Evolutionary conservation across 441 rosid species (phyloP), one percentile per base, ranked within the genome.

Genomic region (Eutrema salsugineum): DNA sequence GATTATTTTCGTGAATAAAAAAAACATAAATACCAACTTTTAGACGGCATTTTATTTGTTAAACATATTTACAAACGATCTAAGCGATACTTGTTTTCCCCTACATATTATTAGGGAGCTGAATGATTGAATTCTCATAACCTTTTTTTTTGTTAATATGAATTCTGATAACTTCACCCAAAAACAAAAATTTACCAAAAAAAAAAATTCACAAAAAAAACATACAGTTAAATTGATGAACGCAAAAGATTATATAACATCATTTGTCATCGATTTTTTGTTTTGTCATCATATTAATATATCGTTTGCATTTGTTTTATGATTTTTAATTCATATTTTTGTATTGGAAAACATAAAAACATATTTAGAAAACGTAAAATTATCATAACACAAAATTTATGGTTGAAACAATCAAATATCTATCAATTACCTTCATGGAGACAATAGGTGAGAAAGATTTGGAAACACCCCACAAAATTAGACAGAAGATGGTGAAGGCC

Each of bases 381-480:
- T 27, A 5, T 30, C 36, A 33, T 2, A 33, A 33, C 10, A 11
- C 36, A 8, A 74, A 48, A 6, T 2, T 6, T 38, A 8, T 12
- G 46, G 51, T 19, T 0, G 12, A 30, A n/a, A 19, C 46, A 12
- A 36, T 32, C 6, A 55, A 28, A 1, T 9, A 1, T 17, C 49
- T 62, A 47, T 36, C 10, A 50, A 10, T 22, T 58, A 91, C 97
- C 98, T 88, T 79, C 28, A 93, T 83, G 39, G 71, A 8, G 75
- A 91, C 62, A 76, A 79, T 70, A 15, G 97, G 95, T 70, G 61
- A 66, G 84, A 86, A 93, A 20, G 86, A 71, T 78, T 81, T 88
- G 83, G 93, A 85, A 39, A 91, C 88, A 9, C 91, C 97, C 95
- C 93, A 90, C 56, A 91, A 68, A 77, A 91, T 82, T 78, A 93